Percentiles rank a stretch among this genome's conserved stretches.
Conservation (phyloP, 345 rosid genomes). For the Hibiscus mutabilis region DNA sequence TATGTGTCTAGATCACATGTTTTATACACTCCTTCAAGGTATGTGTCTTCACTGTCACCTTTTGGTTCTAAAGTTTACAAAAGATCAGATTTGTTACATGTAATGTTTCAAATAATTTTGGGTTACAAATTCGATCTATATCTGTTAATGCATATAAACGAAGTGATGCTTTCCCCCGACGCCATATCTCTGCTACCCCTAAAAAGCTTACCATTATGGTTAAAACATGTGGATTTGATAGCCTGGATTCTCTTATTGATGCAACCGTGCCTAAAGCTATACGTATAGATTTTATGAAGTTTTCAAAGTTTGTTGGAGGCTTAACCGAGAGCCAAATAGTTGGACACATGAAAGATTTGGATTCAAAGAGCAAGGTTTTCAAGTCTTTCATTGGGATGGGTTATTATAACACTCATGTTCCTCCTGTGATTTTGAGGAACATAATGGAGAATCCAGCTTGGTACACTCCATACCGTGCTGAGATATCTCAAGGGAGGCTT, state of each 20-base stretch:
- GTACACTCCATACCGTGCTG: constrained; percentile 96
- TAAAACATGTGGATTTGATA: constrained; percentile 56
- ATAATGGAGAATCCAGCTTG: too few relatives aligned
- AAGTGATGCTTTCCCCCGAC: constrained; percentile 74
- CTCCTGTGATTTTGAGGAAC: too few relatives aligned
- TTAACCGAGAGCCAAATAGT: constrained; percentile 86
- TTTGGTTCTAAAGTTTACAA: constrained; percentile 25
- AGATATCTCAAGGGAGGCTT: constrained; percentile 88
- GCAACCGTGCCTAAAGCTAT: constrained; percentile 96
- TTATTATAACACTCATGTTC: constrained; percentile 73
- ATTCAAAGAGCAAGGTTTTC: too few relatives aligned
- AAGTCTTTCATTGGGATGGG: constrained; percentile 99
- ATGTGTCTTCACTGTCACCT: constrained; percentile 64
- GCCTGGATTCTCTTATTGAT: constrained; percentile 58
- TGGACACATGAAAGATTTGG: constrained; percentile 63
- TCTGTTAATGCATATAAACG: constrained; percentile 68
- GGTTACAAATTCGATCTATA: constrained; percentile 50
- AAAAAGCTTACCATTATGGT: constrained; percentile 81
- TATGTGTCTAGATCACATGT: constrained; percentile 29
- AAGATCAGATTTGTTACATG: constrained; percentile 16
- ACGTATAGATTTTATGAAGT: constrained; percentile 72
- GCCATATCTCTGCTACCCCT: constrained; percentile 87
- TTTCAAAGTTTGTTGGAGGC: constrained; percentile 77
- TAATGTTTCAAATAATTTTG: constrained; percentile 2
- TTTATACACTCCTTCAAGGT: constrained; percentile 54